Base-by-base conservation (phyloP, 1,139 yeast genomes). In the Spencermartinsiella ligniputridi region DNA sequence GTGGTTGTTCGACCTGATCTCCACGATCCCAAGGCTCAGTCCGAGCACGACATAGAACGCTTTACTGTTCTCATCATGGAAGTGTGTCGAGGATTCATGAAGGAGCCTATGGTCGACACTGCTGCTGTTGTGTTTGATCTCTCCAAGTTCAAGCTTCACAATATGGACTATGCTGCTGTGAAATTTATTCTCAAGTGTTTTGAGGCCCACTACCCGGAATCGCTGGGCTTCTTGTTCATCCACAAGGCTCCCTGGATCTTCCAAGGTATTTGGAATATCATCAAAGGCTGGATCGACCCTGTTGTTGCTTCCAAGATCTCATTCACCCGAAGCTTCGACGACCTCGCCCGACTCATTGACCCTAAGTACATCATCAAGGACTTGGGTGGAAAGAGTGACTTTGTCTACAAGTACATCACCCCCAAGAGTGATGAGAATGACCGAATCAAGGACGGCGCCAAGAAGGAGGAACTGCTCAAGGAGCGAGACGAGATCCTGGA, bases 191-290 rank as follows among this genome's bases (percentile, higher is more conserved):
- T 85, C 48, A 73, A 76, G 45, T 79, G 86, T 49, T 85, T 88
- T 60, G 95, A 88, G 67, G 88, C 88, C 1, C 89, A 86, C 61
- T 88, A 86, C 62, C 96, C 96, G 1, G 96, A 88, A 64, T 80
- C 83, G 41, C 72, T 88, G 40, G 94, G 94, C 15, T 76, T 76
- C 44, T 66, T 88, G 42, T 71, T 85, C 57, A 79, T 88, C 51
- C 95, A 88, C 67, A 83, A 83, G 54, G 95, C 96, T 0, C 96
- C 96, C 4, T 85, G 95, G 94, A 75, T 88, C 38, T 88, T 88
- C 69, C 76, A 81, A 50, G 86, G 94, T 25, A 83, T 87, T 52
- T 88, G 96, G 96, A 81, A 79, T 50, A 75, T 87, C 53, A 80
- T 88, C 57, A 86, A 83, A 63, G 81, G 79, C 53, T 87, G 95